Evolutionary conservation across 129 eudicot species (phyloP).

Genomic region (Centaurea solstitialis): DNA sequence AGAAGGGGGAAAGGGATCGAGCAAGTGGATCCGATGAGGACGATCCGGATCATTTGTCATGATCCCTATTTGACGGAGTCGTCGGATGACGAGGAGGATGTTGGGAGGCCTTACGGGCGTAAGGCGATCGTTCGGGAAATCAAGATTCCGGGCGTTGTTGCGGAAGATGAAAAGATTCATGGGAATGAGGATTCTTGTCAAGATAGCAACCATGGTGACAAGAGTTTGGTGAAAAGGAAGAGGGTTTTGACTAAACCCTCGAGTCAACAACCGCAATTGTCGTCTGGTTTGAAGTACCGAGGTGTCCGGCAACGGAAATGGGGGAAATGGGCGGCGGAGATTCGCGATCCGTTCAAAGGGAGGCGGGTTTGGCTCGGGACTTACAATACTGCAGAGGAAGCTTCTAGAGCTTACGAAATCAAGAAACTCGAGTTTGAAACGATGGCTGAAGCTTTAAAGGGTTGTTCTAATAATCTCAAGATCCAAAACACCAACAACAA

Average conservation of each 20-base stretch:
- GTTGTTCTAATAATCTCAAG: neutral
- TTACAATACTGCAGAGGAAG: constrained; percentile 63
- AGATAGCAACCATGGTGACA: constrained; percentile 44
- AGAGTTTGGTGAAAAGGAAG: constrained; percentile 6
- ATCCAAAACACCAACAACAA: neutral
- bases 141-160: constrained; percentile 26
- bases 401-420: constrained; percentile 59
- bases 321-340: constrained; percentile 97
- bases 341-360: constrained; percentile 58
- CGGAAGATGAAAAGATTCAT: neutral
- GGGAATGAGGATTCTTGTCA: constrained; percentile 37
- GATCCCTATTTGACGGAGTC: constrained; percentile 86
- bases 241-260: constrained; percentile 27
- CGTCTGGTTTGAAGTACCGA: constrained; percentile 38
- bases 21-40: constrained; percentile 30
- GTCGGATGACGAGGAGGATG: constrained; percentile 53
- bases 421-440: constrained; percentile 60
- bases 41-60: constrained; percentile 54
- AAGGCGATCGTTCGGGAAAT: constrained; percentile 55
- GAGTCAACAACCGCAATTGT: constrained; percentile 17
- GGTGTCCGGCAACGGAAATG: constrained; percentile 83
- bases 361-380: constrained; percentile 83
- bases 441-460: constrained; percentile 20
- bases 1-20: constrained; percentile 15
- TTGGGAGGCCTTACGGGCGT: constrained; percentile 2